phyloP scores from a whole-genome alignment of 495 filamentous ascomycete species.

The Aspergillus ostianus region DNA sequence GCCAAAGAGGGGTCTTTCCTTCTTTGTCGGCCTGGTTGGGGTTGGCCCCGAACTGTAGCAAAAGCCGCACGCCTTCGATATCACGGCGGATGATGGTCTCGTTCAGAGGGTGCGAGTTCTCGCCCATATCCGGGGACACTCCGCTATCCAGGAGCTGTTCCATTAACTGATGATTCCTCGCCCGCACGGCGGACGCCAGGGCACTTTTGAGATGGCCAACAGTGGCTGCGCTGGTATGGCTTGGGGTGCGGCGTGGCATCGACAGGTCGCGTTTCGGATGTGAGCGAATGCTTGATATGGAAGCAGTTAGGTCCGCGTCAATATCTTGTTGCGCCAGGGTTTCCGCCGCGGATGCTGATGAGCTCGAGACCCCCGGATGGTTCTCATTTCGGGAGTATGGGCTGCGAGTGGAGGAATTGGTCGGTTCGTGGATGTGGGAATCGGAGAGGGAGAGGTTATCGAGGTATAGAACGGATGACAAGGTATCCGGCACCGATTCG shows the following conservation, averaged over 20 bases:
- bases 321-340: slow-evolving; percentile 1
- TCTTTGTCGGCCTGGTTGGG: slow-evolving; percentile 41
- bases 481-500: slow-evolving; percentile 14
- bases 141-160: slow-evolving; percentile 54
- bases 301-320: background rate
- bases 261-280: slow-evolving; percentile 1
- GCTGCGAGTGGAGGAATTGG: background rate
- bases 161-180: slow-evolving; percentile 43
- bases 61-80: slow-evolving; percentile 42
- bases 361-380: slow-evolving; percentile 3
- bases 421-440: background rate
- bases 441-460: slow-evolving; percentile 14
- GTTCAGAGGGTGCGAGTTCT: slow-evolving; percentile 36
- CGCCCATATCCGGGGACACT: slow-evolving; percentile 41
- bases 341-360: slow-evolving; percentile 7
- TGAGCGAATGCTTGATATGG: background rate
- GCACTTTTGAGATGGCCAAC: slow-evolving; percentile 8
- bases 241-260: slow-evolving; percentile 12
- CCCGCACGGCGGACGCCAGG: slow-evolving; percentile 33
- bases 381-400: slow-evolving; percentile 1
- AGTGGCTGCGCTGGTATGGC: slow-evolving; percentile 6
- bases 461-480: slow-evolving; percentile 23
- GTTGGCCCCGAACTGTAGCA: slow-evolving; percentile 49
- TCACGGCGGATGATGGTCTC: slow-evolving; percentile 46
- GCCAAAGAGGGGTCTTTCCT: slow-evolving; percentile 40